Evolutionary conservation across 75 land plant genomes (phyloP).

Genomic region (Chamaecyparis obtusa): DNA sequence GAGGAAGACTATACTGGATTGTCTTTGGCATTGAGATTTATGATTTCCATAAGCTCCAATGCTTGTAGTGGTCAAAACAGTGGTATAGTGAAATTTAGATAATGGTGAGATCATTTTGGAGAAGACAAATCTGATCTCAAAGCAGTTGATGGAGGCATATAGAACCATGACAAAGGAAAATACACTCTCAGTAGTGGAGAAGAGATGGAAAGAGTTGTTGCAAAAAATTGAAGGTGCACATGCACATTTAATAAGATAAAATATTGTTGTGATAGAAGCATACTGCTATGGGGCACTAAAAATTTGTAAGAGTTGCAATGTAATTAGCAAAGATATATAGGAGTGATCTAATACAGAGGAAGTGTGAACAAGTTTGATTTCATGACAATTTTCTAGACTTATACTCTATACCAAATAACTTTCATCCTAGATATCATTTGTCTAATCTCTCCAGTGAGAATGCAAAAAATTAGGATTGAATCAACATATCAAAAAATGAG

Average conservation of each 20-base stretch:
- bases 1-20: too few species aligned
- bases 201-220: constrained; percentile 31
- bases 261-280: constrained; percentile 44
- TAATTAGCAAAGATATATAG: too few species aligned
- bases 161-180: constrained; percentile 25
- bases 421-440: too few species aligned
- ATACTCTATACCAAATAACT: too few species aligned
- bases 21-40: too few species aligned
- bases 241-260: constrained; percentile 33
- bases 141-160: constrained; percentile 29
- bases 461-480: too few species aligned
- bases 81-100: constrained; percentile 28
- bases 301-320: too few species aligned
- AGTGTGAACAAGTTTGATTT: too few species aligned
- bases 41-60: constrained; percentile 30
- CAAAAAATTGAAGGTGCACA: constrained; percentile 27
- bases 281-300: constrained; percentile 49
- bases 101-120: constrained; percentile 43
- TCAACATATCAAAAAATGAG: too few species aligned
- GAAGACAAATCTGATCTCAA: constrained; percentile 31
- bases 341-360: too few species aligned
- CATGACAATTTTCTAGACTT: too few species aligned
- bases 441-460: too few species aligned
- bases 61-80: constrained; percentile 41
- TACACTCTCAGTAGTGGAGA: constrained; percentile 23